A percentile compares a stretch with the other conserved stretches of the same genome.
phyloP scores from a whole-genome alignment of 1,284 basidiomycete genomes.

The Ceratobasidium sp. region DNA sequence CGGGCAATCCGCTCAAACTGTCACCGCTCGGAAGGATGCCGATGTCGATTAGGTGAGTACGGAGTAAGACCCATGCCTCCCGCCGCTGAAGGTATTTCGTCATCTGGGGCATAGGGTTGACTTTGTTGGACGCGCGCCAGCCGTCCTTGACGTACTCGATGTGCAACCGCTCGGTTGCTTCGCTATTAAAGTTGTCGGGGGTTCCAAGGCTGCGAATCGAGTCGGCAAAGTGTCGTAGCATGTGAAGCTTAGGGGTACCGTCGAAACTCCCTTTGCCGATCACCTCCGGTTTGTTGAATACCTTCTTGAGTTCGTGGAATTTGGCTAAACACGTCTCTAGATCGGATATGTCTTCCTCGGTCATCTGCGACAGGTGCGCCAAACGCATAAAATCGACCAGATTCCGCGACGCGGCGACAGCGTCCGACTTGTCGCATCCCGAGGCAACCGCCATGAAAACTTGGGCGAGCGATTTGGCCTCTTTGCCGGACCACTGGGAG shows the following conservation, averaged over 20 bases:
- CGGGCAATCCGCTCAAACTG: neutral
- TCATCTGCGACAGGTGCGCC: slow-evolving; percentile 4
- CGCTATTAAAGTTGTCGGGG: neutral
- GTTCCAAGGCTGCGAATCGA: neutral
- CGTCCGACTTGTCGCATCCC: no score
- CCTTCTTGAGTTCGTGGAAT: slow-evolving; percentile 39
- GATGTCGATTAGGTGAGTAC: neutral
- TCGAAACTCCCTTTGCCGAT: no score
- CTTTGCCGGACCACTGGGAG: no score
- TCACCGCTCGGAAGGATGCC: neutral
- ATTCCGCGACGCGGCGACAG: no score
- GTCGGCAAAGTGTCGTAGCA: slow-evolving; percentile 1
- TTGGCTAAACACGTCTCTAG: slow-evolving; percentile 33
- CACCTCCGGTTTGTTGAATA: slow-evolving; percentile 33
- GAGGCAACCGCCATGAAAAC: no score
- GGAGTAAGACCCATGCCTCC: slow-evolving; percentile 2
- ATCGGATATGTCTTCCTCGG: slow-evolving; percentile 9
- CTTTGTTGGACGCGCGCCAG: slow-evolving; percentile 38
- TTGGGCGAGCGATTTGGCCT: no score
- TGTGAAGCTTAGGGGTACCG: slow-evolving; percentile 30
- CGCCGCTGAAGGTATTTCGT: slow-evolving; percentile 24
- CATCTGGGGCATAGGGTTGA: slow-evolving; percentile 32
- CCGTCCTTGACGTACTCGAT: slow-evolving; percentile 16
- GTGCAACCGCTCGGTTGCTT: neutral
- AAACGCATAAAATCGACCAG: slow-evolving; percentile 51